These are phyloP conservation scores for Microcyclosporella mali DNA, from an alignment of 2,329 filamentous ascomycete genomes.

Conservation along the genomic window DNA sequence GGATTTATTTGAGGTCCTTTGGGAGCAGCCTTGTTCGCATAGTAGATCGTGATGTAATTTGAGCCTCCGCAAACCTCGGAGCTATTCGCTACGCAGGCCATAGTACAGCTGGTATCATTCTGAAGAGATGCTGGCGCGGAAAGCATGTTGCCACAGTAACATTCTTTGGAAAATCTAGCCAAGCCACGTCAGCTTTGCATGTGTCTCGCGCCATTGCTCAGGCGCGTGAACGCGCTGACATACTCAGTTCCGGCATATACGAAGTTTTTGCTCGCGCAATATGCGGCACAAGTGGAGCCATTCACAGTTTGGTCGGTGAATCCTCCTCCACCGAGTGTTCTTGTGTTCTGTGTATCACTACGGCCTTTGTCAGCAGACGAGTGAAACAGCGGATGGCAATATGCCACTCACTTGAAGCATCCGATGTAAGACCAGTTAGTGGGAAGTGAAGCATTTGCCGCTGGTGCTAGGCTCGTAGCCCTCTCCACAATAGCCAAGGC, in stretches of 20 bases:
- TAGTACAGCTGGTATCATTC: constrained; percentile 23
- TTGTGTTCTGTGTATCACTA: constrained; percentile 14
- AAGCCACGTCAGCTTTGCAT: no score
- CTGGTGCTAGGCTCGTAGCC: constrained; percentile 5
- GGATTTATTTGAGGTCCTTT: constrained; percentile 16
- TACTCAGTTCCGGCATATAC: constrained; percentile 24
- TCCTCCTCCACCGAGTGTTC: constrained; percentile 12
- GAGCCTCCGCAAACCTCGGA: constrained; percentile 25
- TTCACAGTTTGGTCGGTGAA: constrained; percentile 17
- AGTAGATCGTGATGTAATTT: constrained; percentile 23
- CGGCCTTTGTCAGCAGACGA: background rate
- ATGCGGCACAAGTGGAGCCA: constrained; percentile 17
- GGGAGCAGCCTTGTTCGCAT: constrained; percentile 16
- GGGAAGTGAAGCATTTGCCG: constrained; percentile 14
- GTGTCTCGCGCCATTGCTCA: background rate
- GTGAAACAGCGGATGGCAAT: background rate
- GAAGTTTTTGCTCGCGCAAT: constrained; percentile 17
- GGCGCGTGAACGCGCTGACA: background rate
- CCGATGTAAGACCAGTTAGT: constrained; percentile 21
- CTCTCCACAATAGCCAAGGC: constrained; percentile 7
- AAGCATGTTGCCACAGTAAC: constrained; percentile 23
- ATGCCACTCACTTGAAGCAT: constrained; percentile 17
- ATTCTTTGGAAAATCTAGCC: constrained; percentile 4
- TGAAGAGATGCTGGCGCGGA: constrained; percentile 16
- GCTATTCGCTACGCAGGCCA: constrained; percentile 26